Evolutionary conservation across 768 basidiomycete genomes (phyloP).

Genomic region (Lenzites betulinus): DNA sequence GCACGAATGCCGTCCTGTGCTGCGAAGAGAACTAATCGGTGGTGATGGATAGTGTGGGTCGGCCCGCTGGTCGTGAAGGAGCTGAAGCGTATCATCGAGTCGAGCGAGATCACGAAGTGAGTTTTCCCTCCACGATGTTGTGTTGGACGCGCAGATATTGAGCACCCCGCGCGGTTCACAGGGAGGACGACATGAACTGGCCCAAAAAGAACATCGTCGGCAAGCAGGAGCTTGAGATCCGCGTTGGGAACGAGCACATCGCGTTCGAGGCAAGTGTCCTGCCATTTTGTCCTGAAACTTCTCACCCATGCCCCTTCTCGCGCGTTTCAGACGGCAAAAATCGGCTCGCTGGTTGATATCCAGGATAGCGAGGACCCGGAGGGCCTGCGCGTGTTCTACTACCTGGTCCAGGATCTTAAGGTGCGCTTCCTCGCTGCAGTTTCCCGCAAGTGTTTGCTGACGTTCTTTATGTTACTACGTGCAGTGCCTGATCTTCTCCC

Average conservation of each 20-base stretch:
- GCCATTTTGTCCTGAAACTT: not conserved
- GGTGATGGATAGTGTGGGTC: slow-evolving; percentile 75
- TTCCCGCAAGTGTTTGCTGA: no score
- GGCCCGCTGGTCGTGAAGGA: slow-evolving; percentile 92
- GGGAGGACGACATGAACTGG: slow-evolving; percentile 98
- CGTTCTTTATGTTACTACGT: no score
- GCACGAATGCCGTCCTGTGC: not conserved
- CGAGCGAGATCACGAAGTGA: slow-evolving; percentile 94
- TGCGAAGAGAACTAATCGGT: not conserved
- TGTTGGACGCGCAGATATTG: not conserved
- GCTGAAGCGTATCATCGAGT: slow-evolving; percentile 89
- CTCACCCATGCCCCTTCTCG: not conserved
- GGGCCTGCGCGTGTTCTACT: slow-evolving; percentile 97
- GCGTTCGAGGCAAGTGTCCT: slow-evolving; percentile 84
- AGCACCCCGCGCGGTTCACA: slow-evolving; percentile 35
- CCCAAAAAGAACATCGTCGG: slow-evolving; percentile 99
- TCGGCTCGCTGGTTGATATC: slow-evolving; percentile 94
- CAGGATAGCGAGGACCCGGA: slow-evolving; percentile 97
- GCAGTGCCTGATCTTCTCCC: no score
- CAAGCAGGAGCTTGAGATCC: slow-evolving; percentile 96
- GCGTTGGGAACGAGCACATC: slow-evolving; percentile 93
- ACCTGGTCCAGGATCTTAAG: slow-evolving; percentile 97
- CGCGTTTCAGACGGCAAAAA: slow-evolving; percentile 84
- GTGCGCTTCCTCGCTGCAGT: slow-evolving; percentile 41
- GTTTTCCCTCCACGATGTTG: slow-evolving; percentile 22